Percentiles rank a stretch among this genome's conserved stretches.
These are phyloP conservation scores for Ceratocystis harringtonii DNA, from an alignment of 2,329 filamentous ascomycete genomes.

Conservation along the genomic window DNA sequence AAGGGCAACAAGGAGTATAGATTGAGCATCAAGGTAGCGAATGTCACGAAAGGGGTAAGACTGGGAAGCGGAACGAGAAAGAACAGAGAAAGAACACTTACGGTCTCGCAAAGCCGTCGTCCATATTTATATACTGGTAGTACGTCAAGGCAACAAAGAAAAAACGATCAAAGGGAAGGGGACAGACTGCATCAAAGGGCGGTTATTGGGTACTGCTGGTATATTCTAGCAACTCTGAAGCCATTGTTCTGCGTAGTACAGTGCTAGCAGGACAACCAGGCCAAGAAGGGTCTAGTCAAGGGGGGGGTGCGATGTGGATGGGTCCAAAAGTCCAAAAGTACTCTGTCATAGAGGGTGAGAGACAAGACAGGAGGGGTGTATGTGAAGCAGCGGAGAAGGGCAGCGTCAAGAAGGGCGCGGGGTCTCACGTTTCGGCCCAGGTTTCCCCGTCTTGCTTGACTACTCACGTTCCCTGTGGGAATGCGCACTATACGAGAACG, in stretches of 20 bases:
- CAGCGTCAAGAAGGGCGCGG: neutral
- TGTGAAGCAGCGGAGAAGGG: neutral
- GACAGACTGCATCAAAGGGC: neutral
- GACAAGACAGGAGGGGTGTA: neutral
- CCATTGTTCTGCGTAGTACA: neutral
- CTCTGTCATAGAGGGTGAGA: neutral
- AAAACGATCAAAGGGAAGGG: neutral
- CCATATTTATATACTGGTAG: constrained; percentile 1
- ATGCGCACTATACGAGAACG: too few species aligned
- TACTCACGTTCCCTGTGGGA: too few species aligned
- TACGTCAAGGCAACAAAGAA: neutral
- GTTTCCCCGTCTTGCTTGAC: too few species aligned
- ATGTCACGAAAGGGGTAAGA: neutral
- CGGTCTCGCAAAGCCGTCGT: neutral
- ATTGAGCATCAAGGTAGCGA: neutral
- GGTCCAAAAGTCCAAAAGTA: neutral
- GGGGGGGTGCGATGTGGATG: neutral
- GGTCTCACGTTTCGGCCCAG: neutral
- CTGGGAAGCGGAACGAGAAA: neutral
- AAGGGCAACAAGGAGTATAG: too few species aligned
- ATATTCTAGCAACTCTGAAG: neutral
- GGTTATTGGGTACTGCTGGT: neutral
- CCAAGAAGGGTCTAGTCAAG: neutral
- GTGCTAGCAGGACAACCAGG: neutral
- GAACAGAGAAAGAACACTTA: constrained; percentile 3